Conservation (phyloP, 1,284 basidiomycete species). For the Cystobasidium slooffiae region DNA sequence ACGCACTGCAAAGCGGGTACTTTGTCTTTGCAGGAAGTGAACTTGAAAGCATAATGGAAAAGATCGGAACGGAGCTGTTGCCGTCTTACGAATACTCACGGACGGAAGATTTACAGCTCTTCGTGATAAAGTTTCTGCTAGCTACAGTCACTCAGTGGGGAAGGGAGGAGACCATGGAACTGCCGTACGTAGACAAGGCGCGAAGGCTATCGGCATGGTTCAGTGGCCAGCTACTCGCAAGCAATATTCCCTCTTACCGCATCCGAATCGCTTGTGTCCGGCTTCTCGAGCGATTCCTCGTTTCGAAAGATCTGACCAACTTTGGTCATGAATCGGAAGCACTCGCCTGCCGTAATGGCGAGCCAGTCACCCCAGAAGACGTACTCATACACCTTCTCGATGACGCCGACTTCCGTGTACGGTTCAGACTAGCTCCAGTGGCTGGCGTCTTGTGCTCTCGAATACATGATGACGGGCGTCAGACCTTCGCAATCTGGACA, state of each 20-base stretch:
- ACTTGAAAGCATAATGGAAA: constrained; percentile 60
- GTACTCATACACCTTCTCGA: constrained; percentile 64
- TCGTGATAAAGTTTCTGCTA: constrained; percentile 68
- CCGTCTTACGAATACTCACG: constrained; percentile 65
- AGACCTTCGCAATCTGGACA: constrained; percentile 46
- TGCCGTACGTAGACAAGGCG: constrained; percentile 61
- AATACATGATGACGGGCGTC: constrained; percentile 32
- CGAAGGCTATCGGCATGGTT: constrained; percentile 65
- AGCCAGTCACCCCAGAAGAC: constrained; percentile 54
- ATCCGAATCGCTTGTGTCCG: constrained; percentile 68
- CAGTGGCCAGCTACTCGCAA: constrained; percentile 59
- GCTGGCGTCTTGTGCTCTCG: constrained; percentile 64
- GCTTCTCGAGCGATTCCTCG: constrained; percentile 71
- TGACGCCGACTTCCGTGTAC: constrained; percentile 83
- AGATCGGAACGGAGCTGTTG: constrained; percentile 65
- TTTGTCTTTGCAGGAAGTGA: constrained; percentile 64
- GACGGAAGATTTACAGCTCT: constrained; percentile 64
- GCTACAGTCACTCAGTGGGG: constrained; percentile 72
- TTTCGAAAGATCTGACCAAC: constrained; percentile 66
- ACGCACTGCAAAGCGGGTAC: constrained; percentile 64
- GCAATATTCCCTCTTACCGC: constrained; percentile 67
- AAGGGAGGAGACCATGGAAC: constrained; percentile 56
- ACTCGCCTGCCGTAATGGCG: constrained; percentile 51
- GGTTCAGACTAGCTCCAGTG: constrained; percentile 72
- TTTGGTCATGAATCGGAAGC: constrained; percentile 55